Conservation (phyloP, 2,329 filamentous ascomycete species). For the Colletotrichum sp. region DNA sequence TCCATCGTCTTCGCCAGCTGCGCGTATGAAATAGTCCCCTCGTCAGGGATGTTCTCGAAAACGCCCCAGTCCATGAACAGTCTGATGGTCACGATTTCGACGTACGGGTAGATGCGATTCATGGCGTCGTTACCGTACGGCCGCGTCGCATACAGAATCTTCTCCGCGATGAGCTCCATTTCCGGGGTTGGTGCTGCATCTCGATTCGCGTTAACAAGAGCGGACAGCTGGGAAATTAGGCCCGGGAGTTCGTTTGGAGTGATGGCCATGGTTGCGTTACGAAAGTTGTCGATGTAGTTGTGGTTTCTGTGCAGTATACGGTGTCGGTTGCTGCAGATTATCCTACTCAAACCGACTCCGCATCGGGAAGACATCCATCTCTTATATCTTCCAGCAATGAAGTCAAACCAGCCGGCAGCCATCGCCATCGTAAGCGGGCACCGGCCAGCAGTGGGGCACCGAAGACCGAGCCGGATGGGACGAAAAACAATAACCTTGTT, state of each 20-base stretch:
- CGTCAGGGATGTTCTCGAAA: conserved; percentile 34
- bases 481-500: background rate
- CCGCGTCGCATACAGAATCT: background rate
- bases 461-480: background rate
- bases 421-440: background rate
- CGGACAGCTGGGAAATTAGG: background rate
- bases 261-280: background rate
- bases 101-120: background rate
- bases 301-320: fast-evolving
- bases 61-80: conserved; percentile 36
- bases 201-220: background rate
- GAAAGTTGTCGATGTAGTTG: fast-evolving
- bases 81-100: background rate
- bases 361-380: background rate
- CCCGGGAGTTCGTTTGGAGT: background rate
- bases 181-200: background rate
- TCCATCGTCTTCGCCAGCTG: conserved; percentile 31
- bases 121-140: background rate
- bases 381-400: background rate
- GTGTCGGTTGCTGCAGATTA: background rate
- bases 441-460: background rate
- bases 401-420: background rate
- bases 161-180: background rate
- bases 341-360: fast-evolving
- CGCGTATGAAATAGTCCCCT: conserved; percentile 29